phyloP scores from a whole-genome alignment of 352 stramenopile species.

The Pythium pyrilobum region DNA sequence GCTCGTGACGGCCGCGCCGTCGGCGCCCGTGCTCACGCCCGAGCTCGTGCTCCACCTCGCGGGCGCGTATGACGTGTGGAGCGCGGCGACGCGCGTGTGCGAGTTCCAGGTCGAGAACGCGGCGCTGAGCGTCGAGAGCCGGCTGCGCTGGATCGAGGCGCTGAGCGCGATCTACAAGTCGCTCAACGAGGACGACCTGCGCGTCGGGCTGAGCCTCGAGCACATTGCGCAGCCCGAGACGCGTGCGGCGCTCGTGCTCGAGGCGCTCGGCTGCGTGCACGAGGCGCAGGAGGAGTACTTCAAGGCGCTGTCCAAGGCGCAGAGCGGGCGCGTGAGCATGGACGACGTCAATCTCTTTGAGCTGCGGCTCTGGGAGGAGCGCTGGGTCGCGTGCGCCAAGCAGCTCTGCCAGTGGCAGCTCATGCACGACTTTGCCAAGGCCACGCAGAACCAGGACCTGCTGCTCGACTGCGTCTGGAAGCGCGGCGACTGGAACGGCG shows the following conservation, averaged over 20 bases:
- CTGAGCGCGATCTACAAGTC: slow-evolving; percentile 84
- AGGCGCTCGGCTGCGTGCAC: slow-evolving; percentile 78
- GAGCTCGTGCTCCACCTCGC: slow-evolving; percentile 83
- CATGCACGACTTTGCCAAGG: slow-evolving; percentile 90
- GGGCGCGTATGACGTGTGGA: slow-evolving; percentile 83
- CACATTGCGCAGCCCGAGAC: slow-evolving; percentile 76
- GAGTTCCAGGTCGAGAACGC: slow-evolving; percentile 82
- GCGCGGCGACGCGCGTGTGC: slow-evolving; percentile 55
- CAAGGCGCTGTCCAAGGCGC: slow-evolving; percentile 68
- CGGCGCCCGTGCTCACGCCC: slow-evolving; percentile 66
- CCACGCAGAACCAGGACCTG: slow-evolving; percentile 89
- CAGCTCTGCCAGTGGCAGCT: slow-evolving; percentile 91
- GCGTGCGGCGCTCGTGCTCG: slow-evolving; percentile 59
- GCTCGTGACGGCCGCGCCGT: slow-evolving; percentile 52
- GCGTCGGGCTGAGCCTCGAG: slow-evolving; percentile 72
- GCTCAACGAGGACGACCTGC: slow-evolving; percentile 80
- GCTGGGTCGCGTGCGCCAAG: slow-evolving; percentile 89
- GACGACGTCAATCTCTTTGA: slow-evolving; percentile 86
- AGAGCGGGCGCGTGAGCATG: slow-evolving; percentile 63
- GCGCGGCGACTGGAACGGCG: slow-evolving; percentile 83
- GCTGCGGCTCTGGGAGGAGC: slow-evolving; percentile 81
- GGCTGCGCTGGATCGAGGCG: slow-evolving; percentile 82
- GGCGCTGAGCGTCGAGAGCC: slow-evolving; percentile 56
- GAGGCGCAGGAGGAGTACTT: slow-evolving; percentile 89
- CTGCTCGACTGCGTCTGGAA: slow-evolving; percentile 92